Conservation (phyloP, 352 stramenopile species). For the Phytophthora chlamydospora region DNA sequence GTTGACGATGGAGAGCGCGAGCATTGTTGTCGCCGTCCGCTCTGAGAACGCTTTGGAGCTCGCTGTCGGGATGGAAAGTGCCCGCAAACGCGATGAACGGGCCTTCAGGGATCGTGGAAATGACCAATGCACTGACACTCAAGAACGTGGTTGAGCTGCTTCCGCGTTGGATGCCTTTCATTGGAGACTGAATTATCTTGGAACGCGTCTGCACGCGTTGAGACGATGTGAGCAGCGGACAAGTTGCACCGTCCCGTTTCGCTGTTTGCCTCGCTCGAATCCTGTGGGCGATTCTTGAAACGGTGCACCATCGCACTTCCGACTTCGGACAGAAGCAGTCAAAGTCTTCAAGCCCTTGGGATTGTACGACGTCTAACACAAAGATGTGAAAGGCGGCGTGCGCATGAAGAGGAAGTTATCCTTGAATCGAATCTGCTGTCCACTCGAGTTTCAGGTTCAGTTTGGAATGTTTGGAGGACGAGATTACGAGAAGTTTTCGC, state of each 20-base stretch:
- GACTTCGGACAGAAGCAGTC: background rate
- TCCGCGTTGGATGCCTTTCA: too few species aligned
- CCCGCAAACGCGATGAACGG: background rate
- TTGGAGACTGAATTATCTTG: background rate
- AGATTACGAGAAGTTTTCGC: background rate
- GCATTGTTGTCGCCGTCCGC: constrained; percentile 9
- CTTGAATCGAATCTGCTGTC: background rate
- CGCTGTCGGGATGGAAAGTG: constrained; percentile 16
- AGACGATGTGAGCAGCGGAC: background rate
- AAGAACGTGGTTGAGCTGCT: background rate
- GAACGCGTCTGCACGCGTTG: background rate
- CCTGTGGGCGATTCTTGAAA: background rate
- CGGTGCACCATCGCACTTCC: constrained; percentile 6
- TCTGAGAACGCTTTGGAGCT: background rate
- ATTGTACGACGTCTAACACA: constrained; percentile 1
- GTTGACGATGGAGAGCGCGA: constrained; percentile 35
- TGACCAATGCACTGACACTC: too few species aligned
- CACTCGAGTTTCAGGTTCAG: too few species aligned
- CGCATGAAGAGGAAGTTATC: background rate
- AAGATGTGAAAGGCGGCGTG: constrained; percentile 8
- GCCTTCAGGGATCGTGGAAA: too few species aligned
- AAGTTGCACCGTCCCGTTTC: constrained; percentile 2
- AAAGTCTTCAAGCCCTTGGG: background rate
- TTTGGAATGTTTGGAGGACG: background rate
- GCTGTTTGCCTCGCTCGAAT: background rate